A percentile compares a stretch with the other conserved stretches of the same genome.
phyloP scores from a whole-genome alignment of 2,329 filamentous ascomycete genomes.

The Hymenoscyphus linearis region DNA sequence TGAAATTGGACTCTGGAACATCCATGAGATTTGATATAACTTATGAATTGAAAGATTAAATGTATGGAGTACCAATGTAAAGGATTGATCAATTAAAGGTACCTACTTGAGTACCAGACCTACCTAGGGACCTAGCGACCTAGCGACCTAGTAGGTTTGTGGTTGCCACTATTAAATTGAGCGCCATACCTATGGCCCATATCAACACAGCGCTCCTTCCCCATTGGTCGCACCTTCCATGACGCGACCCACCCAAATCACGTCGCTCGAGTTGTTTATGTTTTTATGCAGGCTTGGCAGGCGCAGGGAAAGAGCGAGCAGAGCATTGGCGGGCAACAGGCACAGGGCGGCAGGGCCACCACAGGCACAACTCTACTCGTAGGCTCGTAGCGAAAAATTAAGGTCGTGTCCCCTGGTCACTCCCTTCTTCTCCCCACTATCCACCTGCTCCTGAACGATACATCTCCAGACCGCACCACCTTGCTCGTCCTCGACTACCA shows the following conservation, averaged over 20 bases:
- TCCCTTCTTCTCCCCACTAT: slow-evolving; percentile 24
- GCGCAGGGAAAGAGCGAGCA: background rate
- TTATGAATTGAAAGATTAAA: no score
- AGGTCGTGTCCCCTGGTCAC: slow-evolving; percentile 21
- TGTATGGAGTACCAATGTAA: no score
- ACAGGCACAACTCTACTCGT: slow-evolving; percentile 6
- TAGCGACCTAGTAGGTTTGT: no score
- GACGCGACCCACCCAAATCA: background rate
- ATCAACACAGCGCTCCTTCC: background rate
- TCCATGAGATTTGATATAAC: no score
- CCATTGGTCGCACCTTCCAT: background rate
- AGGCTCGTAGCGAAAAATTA: slow-evolving; percentile 23
- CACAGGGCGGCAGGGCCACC: no score
- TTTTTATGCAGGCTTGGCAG: slow-evolving; percentile 13
- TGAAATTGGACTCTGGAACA: no score
- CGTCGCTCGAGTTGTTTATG: slow-evolving; percentile 16
- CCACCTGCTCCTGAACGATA: slow-evolving; percentile 12
- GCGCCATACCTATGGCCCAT: no score
- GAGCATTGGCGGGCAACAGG: background rate
- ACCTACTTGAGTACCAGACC: no score
- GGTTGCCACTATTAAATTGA: background rate
- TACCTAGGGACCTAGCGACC: no score
- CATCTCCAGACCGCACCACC: slow-evolving; percentile 14
- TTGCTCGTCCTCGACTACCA: slow-evolving; percentile 9
- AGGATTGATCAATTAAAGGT: no score